A percentile compares a stretch with the other conserved stretches of the same genome.
Conservation (phyloP, 805 yeast genomes). For the Candida dajiaensis region DNA sequence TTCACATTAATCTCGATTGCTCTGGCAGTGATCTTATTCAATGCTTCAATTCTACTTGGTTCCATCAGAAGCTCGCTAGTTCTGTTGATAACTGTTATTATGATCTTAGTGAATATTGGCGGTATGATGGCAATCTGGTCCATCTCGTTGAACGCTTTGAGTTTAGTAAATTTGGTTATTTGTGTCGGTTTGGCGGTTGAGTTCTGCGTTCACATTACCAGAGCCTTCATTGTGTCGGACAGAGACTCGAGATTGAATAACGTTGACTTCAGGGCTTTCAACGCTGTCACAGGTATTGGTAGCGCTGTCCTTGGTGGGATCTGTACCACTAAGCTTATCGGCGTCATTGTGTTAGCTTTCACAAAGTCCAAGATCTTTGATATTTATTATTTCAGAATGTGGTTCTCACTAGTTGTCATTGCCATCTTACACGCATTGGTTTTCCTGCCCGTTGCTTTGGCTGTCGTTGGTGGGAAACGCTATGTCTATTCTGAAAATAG, state of each 20-base stretch:
- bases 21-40: slow-evolving; percentile 40
- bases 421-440: slow-evolving; percentile 78
- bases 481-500: slow-evolving; percentile 35
- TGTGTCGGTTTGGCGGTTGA: slow-evolving; percentile 93
- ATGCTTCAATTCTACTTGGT: slow-evolving; percentile 58
- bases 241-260: slow-evolving; percentile 28
- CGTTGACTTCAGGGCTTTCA: slow-evolving; percentile 32
- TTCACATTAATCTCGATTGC: slow-evolving; percentile 50
- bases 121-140: slow-evolving; percentile 75
- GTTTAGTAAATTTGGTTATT: slow-evolving; percentile 84
- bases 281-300: slow-evolving; percentile 75
- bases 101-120: slow-evolving; percentile 66
- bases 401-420: slow-evolving; percentile 72
- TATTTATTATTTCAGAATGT: slow-evolving; percentile 90
- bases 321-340: slow-evolving; percentile 82
- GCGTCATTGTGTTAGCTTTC: slow-evolving; percentile 80
- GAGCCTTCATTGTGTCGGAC: slow-evolving; percentile 52
- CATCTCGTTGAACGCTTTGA: slow-evolving; percentile 80
- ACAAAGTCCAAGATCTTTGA: slow-evolving; percentile 85
- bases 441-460: slow-evolving; percentile 69
- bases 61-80: slow-evolving; percentile 54
- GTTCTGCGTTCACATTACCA: slow-evolving; percentile 81
- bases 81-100: slow-evolving; percentile 50
- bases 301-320: slow-evolving; percentile 89
- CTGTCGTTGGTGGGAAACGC: slow-evolving; percentile 56